Percentiles rank a stretch among this genome's conserved stretches.
These are phyloP conservation scores for Galerina marginata DNA, from an alignment of 768 basidiomycete species.

Conservation along the genomic window DNA sequence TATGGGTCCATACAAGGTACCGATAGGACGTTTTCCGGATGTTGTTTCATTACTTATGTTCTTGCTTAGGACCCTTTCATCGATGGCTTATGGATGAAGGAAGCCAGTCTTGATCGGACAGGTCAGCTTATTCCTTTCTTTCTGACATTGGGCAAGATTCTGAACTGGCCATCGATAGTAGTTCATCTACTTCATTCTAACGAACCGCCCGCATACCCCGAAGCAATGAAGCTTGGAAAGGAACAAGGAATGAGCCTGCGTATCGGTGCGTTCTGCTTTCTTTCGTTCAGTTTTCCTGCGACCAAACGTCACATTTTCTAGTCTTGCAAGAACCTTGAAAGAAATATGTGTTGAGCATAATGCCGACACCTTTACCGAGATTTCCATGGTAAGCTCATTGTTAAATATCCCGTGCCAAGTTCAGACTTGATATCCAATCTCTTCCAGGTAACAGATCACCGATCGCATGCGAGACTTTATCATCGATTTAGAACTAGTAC, in stretches of 20 bases:
- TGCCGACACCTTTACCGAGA: conserved; percentile 83
- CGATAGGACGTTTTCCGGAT: neutral
- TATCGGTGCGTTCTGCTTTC: conserved; percentile 41
- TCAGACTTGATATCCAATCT: neutral
- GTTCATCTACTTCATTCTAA: too few relatives aligned
- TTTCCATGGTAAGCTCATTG: conserved; percentile 67
- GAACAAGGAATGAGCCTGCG: conserved; percentile 64
- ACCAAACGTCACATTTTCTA: conserved; percentile 27
- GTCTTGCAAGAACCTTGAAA: conserved; percentile 78
- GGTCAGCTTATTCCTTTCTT: conserved; percentile 39
- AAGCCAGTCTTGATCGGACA: conserved; percentile 98
- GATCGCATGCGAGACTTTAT: conserved; percentile 94
- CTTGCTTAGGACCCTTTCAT: conserved; percentile 77
- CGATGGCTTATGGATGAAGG: conserved; percentile 99
- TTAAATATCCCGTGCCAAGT: neutral
- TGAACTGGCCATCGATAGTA: conserved; percentile 27
- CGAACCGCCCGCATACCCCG: conserved; percentile 83
- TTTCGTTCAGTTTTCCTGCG: neutral
- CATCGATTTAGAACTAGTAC: conserved; percentile 79
- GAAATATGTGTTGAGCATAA: conserved; percentile 59
- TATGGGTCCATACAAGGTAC: conserved; percentile 87
- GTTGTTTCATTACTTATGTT: neutral
- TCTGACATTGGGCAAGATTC: neutral
- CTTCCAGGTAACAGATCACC: conserved; percentile 90
- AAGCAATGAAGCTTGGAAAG: conserved; percentile 68